Percentiles rank a stretch among this genome's conserved stretches.
phyloP scores from a whole-genome alignment of 2,329 filamentous ascomycete genomes.

The Aureobasidium leucospermi region DNA sequence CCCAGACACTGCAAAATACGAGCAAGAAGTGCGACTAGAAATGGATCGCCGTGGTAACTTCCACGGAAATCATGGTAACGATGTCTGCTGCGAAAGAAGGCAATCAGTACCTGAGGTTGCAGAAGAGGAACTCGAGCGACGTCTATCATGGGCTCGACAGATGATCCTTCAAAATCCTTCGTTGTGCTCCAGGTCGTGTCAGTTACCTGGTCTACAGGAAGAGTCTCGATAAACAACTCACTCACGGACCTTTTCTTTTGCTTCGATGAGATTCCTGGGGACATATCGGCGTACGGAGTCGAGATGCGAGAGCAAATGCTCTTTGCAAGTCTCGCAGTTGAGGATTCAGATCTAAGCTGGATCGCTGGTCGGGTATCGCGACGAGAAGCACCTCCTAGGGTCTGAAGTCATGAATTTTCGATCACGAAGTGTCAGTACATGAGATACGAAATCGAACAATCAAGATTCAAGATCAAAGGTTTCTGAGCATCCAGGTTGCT shows the following conservation, averaged over 20 bases:
- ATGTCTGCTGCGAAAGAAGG: neutral
- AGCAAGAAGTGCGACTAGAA: neutral
- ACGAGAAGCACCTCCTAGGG: no score
- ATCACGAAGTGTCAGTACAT: neutral
- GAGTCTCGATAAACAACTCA: neutral
- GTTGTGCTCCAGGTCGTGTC: constrained; percentile 1
- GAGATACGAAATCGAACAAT: neutral
- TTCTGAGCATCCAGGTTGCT: neutral
- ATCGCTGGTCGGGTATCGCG: no score
- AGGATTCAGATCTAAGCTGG: no score
- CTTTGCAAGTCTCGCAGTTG: no score
- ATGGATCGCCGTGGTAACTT: constrained; percentile 4
- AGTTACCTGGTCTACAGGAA: neutral
- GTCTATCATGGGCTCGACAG: neutral
- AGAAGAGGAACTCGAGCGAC: constrained; percentile 4
- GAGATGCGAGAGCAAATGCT: no score
- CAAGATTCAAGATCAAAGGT: neutral
- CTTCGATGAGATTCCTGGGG: no score
- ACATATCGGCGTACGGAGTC: no score
- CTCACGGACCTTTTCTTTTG: neutral
- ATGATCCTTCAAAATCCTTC: neutral
- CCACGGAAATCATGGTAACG: neutral
- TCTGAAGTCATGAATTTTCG: no score
- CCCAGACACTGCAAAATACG: neutral
- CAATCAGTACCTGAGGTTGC: constrained; percentile 1